Evolutionary conservation across 306 rosid species (phyloP).

Genomic region (Dalbergia oliveri): DNA sequence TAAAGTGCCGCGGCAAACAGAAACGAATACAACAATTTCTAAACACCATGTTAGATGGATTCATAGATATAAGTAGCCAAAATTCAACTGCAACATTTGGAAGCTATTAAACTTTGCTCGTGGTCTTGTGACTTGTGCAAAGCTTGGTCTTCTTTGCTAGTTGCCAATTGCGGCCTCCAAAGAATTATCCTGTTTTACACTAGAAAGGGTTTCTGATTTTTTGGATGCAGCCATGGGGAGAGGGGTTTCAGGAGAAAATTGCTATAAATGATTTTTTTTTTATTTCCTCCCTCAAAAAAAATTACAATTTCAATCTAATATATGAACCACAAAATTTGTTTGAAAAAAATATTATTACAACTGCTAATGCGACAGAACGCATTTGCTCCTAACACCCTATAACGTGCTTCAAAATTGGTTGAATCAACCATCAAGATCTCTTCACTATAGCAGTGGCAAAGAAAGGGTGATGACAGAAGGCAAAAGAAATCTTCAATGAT

Average conservation of each 20-base stretch:
- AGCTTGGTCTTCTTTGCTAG: too few species aligned
- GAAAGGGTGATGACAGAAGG: constrained; percentile 86
- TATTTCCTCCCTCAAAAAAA: constrained; percentile 54
- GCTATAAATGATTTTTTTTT: not conserved
- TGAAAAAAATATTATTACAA: constrained; percentile 55
- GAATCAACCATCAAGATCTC: constrained; percentile 72
- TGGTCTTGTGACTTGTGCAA: too few species aligned
- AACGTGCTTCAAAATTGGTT: constrained; percentile 62
- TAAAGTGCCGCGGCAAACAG: too few species aligned
- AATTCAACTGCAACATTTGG: not conserved
- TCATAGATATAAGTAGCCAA: too few species aligned
- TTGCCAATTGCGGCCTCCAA: not conserved
- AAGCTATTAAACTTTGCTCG: not conserved
- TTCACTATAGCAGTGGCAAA: constrained; percentile 86
- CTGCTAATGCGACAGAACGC: constrained; percentile 49
- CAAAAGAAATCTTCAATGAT: constrained; percentile 76
- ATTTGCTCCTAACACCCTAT: constrained; percentile 52
- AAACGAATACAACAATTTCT: too few species aligned
- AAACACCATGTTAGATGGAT: too few species aligned
- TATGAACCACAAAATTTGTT: constrained; percentile 52
- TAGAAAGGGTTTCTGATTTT: not conserved
- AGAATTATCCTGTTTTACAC: constrained; percentile 2
- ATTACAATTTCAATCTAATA: constrained; percentile 57
- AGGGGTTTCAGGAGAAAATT: not conserved
- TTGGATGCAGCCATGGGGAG: not conserved